Conservation (phyloP, 805 yeast species). For the Starmerella khaoyaiensis region DNA sequence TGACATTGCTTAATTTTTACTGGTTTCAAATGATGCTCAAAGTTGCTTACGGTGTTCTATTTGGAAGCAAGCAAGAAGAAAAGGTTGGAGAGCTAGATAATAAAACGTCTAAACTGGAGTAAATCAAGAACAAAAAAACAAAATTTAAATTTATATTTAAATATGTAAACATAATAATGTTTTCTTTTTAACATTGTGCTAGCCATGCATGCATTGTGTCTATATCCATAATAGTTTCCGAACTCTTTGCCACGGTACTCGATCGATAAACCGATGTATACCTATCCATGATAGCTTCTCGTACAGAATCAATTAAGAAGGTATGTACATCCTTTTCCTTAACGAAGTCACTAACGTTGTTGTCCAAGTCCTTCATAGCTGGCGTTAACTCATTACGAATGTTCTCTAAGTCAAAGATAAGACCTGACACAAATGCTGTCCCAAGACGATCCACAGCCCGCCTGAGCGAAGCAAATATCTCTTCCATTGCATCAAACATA, state of each 20-base stretch:
- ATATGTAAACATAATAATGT: neutral
- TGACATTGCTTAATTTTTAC: conserved; percentile 55
- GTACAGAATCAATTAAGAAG: conserved; percentile 50
- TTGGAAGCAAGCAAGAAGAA: neutral
- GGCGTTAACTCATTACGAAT: conserved; percentile 40
- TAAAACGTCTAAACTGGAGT: neutral
- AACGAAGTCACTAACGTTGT: conserved; percentile 46
- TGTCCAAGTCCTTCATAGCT: conserved; percentile 36
- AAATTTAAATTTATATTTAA: neutral
- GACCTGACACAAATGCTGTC: conserved; percentile 1
- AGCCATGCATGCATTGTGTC: conserved; percentile 44
- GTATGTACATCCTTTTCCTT: conserved; percentile 41
- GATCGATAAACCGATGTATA: conserved; percentile 42
- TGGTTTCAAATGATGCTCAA: conserved; percentile 84
- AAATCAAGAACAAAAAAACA: neutral
- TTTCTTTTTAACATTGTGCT: neutral
- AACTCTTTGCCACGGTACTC: conserved; percentile 20
- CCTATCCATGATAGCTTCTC: conserved; percentile 43
- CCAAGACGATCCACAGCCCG: conserved; percentile 37
- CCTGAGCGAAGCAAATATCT: conserved; percentile 60
- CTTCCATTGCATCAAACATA: conserved; percentile 66
- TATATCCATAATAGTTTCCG: conserved; percentile 46
- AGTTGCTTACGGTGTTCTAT: conserved; percentile 13
- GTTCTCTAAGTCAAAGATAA: conserved; percentile 22
- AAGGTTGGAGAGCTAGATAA: neutral